Percentiles rank a stretch among this genome's conserved stretches.
Evolutionary conservation across 148 eudicot species (phyloP).

Genomic region (Amaranthus cruentus): DNA sequence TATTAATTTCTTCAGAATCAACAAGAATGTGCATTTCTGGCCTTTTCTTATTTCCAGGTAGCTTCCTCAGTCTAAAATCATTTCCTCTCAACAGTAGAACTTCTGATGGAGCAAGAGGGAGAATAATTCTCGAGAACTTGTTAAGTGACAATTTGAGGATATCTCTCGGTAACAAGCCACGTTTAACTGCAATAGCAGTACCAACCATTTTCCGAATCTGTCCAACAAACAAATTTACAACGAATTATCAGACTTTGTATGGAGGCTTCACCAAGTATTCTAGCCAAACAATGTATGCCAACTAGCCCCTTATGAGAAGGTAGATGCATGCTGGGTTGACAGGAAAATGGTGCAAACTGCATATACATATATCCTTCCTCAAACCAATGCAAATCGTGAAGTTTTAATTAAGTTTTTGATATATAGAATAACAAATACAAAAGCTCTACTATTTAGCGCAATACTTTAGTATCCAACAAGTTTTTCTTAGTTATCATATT

Average conservation of each 20-base stretch:
- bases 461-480: background rate
- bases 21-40: constrained; percentile 74
- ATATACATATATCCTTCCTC: background rate
- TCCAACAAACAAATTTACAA: constrained; percentile 4
- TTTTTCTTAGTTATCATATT: too few species aligned
- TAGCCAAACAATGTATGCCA: background rate
- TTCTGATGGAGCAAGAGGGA: constrained; percentile 94
- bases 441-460: background rate
- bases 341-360: background rate
- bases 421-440: background rate
- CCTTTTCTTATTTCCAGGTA: constrained; percentile 62
- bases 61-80: constrained; percentile 53
- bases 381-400: background rate
- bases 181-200: constrained; percentile 84
- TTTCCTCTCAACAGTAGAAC: constrained; percentile 72
- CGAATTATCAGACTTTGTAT: background rate
- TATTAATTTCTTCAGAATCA: constrained; percentile 67
- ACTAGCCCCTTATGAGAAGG: background rate
- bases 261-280: background rate
- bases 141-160: constrained; percentile 59
- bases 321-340: background rate
- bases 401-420: background rate
- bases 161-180: constrained; percentile 73
- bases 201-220: constrained; percentile 99
- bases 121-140: constrained; percentile 71